Evolutionary conservation across 768 basidiomycete genomes (phyloP).

Genomic region (Russula ochroleuca): DNA sequence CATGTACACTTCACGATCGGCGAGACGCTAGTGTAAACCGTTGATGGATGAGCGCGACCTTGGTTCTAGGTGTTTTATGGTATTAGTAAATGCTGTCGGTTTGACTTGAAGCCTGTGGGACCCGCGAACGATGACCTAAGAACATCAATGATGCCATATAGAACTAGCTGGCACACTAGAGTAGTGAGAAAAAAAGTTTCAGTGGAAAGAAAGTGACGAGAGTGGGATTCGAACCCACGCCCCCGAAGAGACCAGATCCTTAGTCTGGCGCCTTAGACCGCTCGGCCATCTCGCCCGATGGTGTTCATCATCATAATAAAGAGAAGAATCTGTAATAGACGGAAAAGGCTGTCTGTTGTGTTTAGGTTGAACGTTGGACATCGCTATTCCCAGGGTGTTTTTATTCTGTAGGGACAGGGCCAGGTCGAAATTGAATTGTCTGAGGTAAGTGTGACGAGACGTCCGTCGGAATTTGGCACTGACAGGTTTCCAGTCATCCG

Average conservation of each 20-base stretch:
- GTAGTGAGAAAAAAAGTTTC: background rate
- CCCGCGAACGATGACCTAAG: background rate
- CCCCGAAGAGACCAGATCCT: constrained; percentile 50
- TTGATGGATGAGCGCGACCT: constrained; percentile 3
- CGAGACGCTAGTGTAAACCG: constrained; percentile 41
- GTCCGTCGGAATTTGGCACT: background rate
- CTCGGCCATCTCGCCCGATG: constrained; percentile 65
- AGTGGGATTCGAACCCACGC: constrained; percentile 53
- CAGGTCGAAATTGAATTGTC: background rate
- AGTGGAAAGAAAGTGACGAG: constrained; percentile 30
- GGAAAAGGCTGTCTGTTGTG: background rate
- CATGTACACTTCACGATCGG: constrained; percentile 67
- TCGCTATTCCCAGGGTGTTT: background rate
- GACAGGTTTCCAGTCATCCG: background rate
- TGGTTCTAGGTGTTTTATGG: constrained; percentile 17
- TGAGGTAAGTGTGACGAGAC: background rate
- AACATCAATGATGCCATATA: background rate
- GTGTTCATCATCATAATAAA: fast-evolving
- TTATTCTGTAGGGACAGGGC: background rate
- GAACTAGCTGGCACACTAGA: too few species aligned
- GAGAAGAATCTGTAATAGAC: background rate
- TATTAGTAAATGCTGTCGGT: constrained; percentile 13
- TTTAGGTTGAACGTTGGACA: background rate
- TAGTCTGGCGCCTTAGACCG: constrained; percentile 88
- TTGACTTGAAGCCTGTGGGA: background rate